These are phyloP conservation scores for Cercis canadensis DNA, from an alignment of 306 rosid genomes.

Conservation along the genomic window DNA sequence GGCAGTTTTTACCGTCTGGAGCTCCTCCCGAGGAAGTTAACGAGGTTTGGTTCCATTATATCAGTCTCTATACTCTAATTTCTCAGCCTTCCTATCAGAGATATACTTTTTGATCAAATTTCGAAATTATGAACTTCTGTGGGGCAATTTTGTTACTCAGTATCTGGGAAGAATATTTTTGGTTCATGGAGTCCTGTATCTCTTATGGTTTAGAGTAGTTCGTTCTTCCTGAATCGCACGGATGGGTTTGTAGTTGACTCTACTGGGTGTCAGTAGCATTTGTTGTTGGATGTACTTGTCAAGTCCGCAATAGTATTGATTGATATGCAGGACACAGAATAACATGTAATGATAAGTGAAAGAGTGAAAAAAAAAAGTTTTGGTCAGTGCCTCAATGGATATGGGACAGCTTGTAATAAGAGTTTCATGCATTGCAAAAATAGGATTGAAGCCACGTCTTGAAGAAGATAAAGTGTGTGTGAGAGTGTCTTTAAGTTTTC, in stretches of 20 bases:
- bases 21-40: constrained; percentile 61
- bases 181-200: background rate
- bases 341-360: background rate
- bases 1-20: constrained; percentile 37
- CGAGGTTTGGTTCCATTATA: constrained; percentile 44
- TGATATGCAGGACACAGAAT: background rate
- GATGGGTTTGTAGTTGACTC: background rate
- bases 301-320: background rate
- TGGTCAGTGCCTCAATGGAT: background rate
- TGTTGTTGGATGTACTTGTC: background rate
- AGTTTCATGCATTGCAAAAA: background rate
- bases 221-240: background rate
- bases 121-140: background rate
- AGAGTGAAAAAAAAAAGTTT: background rate
- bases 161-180: background rate
- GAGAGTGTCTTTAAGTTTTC: background rate
- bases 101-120: background rate
- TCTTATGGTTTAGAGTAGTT: background rate
- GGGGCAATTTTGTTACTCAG: background rate
- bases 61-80: background rate
- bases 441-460: background rate
- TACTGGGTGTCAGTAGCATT: background rate
- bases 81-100: background rate
- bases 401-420: background rate
- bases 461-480: background rate